A percentile compares a stretch with the other conserved stretches of the same genome.
phyloP scores from a whole-genome alignment of 2,329 filamentous ascomycete genomes.

The Xylaria sp. region DNA sequence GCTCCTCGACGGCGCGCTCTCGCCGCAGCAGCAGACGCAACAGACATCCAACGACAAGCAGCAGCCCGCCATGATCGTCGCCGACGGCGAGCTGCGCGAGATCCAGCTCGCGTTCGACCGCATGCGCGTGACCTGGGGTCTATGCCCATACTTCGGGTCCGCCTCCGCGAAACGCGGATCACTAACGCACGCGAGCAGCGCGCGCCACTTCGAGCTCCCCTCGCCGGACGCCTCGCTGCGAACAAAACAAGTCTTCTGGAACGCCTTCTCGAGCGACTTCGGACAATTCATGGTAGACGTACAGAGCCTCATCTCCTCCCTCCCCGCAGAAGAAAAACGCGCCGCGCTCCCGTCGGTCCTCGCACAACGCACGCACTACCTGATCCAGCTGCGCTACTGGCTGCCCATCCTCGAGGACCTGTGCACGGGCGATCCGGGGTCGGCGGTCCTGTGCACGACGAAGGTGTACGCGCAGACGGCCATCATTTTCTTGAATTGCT shows the following conservation, averaged over 20 bases:
- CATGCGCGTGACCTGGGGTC: constrained; percentile 40
- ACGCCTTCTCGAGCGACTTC: constrained; percentile 39
- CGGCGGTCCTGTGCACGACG: constrained; percentile 34
- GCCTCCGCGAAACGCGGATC: neutral
- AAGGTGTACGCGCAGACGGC: constrained; percentile 33
- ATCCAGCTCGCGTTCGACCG: constrained; percentile 41
- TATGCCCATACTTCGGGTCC: constrained; percentile 42
- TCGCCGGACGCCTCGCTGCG: constrained; percentile 29
- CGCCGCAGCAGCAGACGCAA: constrained; percentile 11
- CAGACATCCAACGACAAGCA: no score
- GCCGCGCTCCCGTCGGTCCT: constrained; percentile 17
- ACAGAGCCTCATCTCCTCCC: constrained; percentile 23
- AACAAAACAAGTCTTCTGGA: constrained; percentile 38
- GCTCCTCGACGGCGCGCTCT: constrained; percentile 36
- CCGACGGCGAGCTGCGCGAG: constrained; percentile 34
- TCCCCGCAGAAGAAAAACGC: neutral
- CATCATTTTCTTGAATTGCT: constrained; percentile 40
- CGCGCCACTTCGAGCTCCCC: constrained; percentile 27
- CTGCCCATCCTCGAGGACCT: constrained; percentile 36
- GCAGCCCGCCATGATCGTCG: constrained; percentile 23
- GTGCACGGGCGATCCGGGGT: constrained; percentile 20
- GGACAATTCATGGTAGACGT: constrained; percentile 41
- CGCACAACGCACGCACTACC: constrained; percentile 31
- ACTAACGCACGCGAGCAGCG: neutral
- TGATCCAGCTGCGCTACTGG: constrained; percentile 37